Conservation (phyloP, 108 stramenopile genomes). For the Cyclotella sp. region DNA sequence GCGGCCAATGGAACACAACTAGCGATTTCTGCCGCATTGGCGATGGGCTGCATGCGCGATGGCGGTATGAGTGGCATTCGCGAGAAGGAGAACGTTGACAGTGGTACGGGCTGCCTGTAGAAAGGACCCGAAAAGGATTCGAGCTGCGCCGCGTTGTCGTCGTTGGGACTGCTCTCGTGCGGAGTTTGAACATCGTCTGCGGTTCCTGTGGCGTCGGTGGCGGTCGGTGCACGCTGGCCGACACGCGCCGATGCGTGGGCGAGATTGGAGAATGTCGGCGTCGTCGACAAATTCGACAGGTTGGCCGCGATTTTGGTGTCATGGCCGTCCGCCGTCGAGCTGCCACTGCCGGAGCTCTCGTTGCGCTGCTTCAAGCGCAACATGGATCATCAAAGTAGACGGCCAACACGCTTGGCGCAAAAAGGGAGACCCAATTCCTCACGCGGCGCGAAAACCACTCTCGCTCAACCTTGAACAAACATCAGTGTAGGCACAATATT, state of each 20-base stretch:
- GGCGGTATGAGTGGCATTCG: neutral
- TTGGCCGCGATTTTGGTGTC: neutral
- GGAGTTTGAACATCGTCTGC: neutral
- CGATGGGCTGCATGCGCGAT: too few species aligned
- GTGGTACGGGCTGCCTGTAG: neutral
- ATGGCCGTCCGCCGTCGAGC: neutral
- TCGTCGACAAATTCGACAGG: constrained; percentile 2
- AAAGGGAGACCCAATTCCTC: too few species aligned
- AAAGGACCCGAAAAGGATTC: neutral
- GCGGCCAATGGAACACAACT: neutral
- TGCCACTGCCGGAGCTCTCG: neutral
- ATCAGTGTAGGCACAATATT: too few species aligned
- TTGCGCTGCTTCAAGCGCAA: neutral
- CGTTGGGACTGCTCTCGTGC: neutral
- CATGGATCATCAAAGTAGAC: too few species aligned
- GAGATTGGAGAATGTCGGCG: constrained; percentile 12
- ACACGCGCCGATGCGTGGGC: neutral
- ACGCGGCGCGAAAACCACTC: too few species aligned
- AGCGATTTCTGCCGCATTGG: too few species aligned
- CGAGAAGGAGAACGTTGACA: constrained; percentile 11
- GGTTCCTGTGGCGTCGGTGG: too few species aligned
- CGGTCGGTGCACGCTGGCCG: neutral
- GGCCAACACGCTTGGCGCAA: too few species aligned
- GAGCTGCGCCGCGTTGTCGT: neutral
- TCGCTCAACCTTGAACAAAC: too few species aligned